A percentile compares a stretch with the other conserved stretches of the same genome.
Conservation (phyloP, 306 rosid species). For the Cicer yamashitae region DNA sequence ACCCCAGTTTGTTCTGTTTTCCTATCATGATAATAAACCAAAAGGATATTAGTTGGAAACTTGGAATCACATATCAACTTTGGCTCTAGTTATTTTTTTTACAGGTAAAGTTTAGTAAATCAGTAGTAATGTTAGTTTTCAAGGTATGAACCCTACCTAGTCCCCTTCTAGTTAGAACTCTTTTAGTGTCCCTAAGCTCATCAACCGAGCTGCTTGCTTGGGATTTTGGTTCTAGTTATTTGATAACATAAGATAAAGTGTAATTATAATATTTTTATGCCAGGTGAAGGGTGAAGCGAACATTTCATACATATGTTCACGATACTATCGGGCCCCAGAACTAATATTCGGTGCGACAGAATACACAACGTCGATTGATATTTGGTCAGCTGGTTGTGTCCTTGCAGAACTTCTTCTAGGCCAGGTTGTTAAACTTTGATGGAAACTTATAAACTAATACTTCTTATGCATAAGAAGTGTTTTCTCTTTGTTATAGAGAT, state of each 20-base stretch:
- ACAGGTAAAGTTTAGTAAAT: neutral
- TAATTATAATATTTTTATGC: conserved; percentile 33
- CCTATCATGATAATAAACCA: conserved; percentile 10
- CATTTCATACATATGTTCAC: conserved; percentile 93
- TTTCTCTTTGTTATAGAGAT: conserved; percentile 11
- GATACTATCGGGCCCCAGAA: conserved; percentile 99
- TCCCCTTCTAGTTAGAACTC: neutral
- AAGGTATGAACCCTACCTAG: neutral
- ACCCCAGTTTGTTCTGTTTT: neutral
- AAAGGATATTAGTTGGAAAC: conserved; percentile 29
- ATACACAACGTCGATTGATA: conserved; percentile 85
- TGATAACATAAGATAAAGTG: neutral
- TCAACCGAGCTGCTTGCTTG: neutral
- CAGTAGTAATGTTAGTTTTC: neutral
- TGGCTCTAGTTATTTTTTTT: conserved; percentile 37
- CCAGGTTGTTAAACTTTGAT: conserved; percentile 61
- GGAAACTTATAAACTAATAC: conserved; percentile 32
- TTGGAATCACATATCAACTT: conserved; percentile 23
- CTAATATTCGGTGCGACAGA: conserved; percentile 97
- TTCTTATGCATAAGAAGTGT: conserved; percentile 29
- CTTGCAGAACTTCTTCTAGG: conserved; percentile 97
- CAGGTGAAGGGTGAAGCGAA: conserved; percentile 91
- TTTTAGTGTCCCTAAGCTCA: neutral
- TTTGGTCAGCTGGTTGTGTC: conserved; percentile 99
- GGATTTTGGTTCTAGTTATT: conserved; percentile 34